A percentile compares a stretch with the other conserved stretches of the same genome.
Evolutionary conservation across 768 basidiomycete species (phyloP).

Genomic region (Lactifluus subvellereus): DNA sequence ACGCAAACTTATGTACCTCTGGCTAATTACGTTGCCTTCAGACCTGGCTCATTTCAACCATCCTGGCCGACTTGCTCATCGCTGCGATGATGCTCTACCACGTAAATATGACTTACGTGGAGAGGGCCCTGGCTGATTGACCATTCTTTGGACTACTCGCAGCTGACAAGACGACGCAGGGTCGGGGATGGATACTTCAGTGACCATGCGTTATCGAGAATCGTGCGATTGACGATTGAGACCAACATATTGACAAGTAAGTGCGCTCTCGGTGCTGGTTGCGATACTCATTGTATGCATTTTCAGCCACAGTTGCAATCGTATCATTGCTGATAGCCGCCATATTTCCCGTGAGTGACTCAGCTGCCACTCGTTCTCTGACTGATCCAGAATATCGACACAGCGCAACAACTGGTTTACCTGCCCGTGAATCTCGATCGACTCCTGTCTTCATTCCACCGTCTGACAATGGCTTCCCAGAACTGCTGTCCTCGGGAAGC

Average conservation of each 20-base stretch:
- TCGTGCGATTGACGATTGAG: constrained; percentile 10
- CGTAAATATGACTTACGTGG: neutral
- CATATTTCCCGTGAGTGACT: constrained; percentile 1
- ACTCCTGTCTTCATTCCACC: neutral
- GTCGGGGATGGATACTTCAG: neutral
- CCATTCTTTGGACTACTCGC: neutral
- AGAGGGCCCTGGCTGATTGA: neutral
- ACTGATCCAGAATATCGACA: neutral
- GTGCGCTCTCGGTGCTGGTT: neutral
- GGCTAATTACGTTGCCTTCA: neutral
- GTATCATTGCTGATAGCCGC: neutral
- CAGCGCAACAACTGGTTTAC: constrained; percentile 9
- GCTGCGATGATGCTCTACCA: neutral
- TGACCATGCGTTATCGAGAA: neutral
- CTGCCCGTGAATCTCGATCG: constrained; percentile 4
- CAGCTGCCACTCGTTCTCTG: neutral
- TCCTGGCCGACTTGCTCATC: neutral
- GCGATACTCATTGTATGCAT: neutral
- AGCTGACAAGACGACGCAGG: neutral
- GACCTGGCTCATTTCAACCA: constrained; percentile 1
- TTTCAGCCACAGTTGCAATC: neutral
- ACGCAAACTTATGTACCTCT: neutral
- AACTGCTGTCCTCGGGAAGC: constrained; percentile 3
- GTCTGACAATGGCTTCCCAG: neutral
- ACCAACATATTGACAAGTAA: constrained; percentile 8